Conservation (phyloP, 2,329 filamentous ascomycete species). For the Epichloe uncinata region DNA sequence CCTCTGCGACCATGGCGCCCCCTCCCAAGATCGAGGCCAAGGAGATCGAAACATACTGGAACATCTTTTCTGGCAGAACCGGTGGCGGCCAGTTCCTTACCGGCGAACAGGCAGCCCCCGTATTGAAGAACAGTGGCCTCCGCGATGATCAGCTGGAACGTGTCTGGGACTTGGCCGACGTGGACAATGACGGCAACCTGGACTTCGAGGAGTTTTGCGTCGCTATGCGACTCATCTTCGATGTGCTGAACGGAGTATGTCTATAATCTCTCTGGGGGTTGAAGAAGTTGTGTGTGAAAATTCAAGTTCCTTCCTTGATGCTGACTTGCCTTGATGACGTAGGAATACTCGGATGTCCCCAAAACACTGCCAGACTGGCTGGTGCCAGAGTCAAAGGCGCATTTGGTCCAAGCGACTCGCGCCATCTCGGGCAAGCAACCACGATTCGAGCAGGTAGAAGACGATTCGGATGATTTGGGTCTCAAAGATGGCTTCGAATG, state of each 20-base stretch:
- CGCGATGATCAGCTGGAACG: constrained; percentile 73
- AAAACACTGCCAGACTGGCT: constrained; percentile 83
- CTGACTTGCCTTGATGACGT: constrained; percentile 2
- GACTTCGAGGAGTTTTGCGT: constrained; percentile 99
- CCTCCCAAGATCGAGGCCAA: constrained; percentile 47
- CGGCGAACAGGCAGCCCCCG: constrained; percentile 45
- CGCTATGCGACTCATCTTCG: constrained; percentile 95
- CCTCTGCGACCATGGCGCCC: constrained; percentile 25
- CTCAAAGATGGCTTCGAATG: constrained; percentile 97
- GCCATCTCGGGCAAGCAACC: constrained; percentile 68
- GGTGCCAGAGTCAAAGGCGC: constrained; percentile 85
- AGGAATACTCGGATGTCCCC: constrained; percentile 90
- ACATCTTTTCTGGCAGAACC: constrained; percentile 47
- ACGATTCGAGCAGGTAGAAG: constrained; percentile 74
- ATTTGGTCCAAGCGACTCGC: constrained; percentile 71
- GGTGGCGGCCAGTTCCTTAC: constrained; percentile 47
- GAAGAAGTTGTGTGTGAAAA: not conserved
- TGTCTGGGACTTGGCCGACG: constrained; percentile 94
- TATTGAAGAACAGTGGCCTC: constrained; percentile 50
- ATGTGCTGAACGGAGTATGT: constrained; percentile 80
- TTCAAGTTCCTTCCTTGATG: not conserved
- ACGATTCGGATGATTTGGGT: constrained; percentile 68
- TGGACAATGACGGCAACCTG: constrained; percentile 92
- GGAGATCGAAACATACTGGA: constrained; percentile 54
- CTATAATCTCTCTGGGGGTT: constrained; percentile 1